These are phyloP conservation scores for Schwanniomyces occidentalis DNA, from an alignment of 805 yeast species.

Conservation along the genomic window DNA sequence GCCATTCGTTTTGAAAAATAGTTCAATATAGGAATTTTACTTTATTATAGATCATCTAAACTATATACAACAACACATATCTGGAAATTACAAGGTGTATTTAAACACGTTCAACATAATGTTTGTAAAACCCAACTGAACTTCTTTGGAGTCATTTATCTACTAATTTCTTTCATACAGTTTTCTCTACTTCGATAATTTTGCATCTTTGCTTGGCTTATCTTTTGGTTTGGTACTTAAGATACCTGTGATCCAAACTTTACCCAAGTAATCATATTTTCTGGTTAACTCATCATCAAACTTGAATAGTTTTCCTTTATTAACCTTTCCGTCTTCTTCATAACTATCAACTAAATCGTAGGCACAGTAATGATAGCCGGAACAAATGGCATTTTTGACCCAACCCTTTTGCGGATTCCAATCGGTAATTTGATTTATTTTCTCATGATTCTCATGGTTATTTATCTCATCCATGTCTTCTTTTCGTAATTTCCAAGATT, in stretches of 20 bases:
- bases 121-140: background rate
- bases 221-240: constrained; percentile 1
- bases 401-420: constrained; percentile 45
- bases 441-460: too few relatives aligned
- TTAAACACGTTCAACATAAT: background rate
- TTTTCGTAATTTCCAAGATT: constrained; percentile 21
- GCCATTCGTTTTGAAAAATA: too few relatives aligned
- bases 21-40: too few relatives aligned
- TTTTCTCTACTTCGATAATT: background rate
- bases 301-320: constrained; percentile 24
- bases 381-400: constrained; percentile 36
- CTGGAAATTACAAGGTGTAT: too few relatives aligned
- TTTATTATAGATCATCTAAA: too few relatives aligned
- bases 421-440: constrained; percentile 15
- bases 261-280: constrained; percentile 31
- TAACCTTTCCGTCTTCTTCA: constrained; percentile 5
- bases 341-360: constrained; percentile 28
- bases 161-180: background rate
- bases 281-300: constrained; percentile 16
- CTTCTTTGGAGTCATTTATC: constrained; percentile 1
- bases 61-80: too few relatives aligned
- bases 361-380: constrained; percentile 42
- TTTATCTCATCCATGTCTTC: constrained; percentile 35
- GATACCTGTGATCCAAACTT: constrained; percentile 34
- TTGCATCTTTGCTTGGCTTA: background rate